Percentiles rank a stretch among this genome's conserved stretches.
phyloP scores from a whole-genome alignment of 176 grass and related monocot genomes.

The Eremochloa ophiuroides region DNA sequence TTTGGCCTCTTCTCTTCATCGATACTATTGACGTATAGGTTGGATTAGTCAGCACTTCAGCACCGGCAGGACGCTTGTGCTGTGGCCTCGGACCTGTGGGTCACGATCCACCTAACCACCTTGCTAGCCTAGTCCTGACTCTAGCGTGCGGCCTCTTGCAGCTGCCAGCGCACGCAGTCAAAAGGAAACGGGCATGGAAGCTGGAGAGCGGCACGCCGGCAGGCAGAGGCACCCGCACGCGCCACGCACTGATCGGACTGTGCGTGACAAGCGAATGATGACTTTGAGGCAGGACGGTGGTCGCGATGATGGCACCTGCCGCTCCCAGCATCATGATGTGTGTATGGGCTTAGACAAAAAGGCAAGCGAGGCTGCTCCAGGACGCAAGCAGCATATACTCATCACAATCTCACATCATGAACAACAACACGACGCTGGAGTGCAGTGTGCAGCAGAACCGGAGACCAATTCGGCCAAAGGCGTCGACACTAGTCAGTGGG shows the following conservation, averaged over 20 bases:
- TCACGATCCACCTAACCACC: too few species aligned
- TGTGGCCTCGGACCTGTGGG: background rate
- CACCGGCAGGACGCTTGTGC: background rate
- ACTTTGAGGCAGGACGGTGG: background rate
- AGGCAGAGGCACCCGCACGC: background rate
- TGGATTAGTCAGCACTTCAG: background rate
- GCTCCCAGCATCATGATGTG: slow-evolving; percentile 5
- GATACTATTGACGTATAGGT: background rate
- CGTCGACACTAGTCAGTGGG: background rate
- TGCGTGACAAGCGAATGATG: background rate
- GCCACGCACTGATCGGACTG: background rate
- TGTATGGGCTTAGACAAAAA: slow-evolving; percentile 6
- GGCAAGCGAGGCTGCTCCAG: background rate
- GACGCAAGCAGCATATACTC: background rate
- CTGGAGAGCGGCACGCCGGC: background rate
- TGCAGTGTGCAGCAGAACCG: background rate
- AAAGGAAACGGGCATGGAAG: background rate
- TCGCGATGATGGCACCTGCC: slow-evolving; percentile 23
- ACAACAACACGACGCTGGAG: background rate
- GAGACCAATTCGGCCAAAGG: background rate
- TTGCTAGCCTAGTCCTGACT: background rate
- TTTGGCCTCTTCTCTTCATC: background rate
- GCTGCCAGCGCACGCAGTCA: background rate
- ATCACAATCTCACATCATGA: slow-evolving; percentile 10
- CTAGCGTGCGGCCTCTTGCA: background rate